phyloP scores from a whole-genome alignment of 2,329 filamentous ascomycete genomes.

The Lojkania enalia region DNA sequence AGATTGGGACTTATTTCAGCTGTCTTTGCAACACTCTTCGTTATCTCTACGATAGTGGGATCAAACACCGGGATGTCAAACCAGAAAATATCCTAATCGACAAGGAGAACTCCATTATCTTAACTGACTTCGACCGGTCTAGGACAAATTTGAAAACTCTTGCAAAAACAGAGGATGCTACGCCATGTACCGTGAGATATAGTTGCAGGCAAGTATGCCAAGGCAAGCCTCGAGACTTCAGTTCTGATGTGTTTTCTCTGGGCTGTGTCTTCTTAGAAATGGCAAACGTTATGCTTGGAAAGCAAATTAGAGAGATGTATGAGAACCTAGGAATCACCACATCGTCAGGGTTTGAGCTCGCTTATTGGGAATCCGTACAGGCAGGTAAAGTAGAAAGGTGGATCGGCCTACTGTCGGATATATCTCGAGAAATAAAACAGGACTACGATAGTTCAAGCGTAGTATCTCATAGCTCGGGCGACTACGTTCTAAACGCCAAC shows the following conservation, averaged over 20 bases:
- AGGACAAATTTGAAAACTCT: not conserved
- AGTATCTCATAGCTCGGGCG: not conserved
- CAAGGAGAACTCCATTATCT: not conserved
- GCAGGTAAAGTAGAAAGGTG: not conserved
- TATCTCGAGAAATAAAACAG: not conserved
- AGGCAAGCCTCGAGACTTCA: not conserved
- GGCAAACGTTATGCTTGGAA: not conserved
- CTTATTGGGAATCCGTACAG: not conserved
- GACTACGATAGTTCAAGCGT: not conserved
- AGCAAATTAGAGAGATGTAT: not conserved
- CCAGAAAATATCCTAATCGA: not conserved
- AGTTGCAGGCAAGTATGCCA: not conserved
- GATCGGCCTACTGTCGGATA: not conserved
- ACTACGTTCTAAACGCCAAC: not conserved
- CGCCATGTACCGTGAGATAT: not conserved
- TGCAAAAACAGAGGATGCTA: not conserved
- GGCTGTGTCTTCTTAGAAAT: not conserved
- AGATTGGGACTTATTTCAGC: not conserved
- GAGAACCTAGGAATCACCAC: not conserved
- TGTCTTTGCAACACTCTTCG: not conserved
- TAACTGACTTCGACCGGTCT: not conserved
- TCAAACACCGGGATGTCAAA: not conserved
- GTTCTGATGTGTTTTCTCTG: not conserved
- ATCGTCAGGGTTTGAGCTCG: not conserved
- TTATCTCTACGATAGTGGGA: not conserved